Evolutionary conservation across 768 basidiomycete species (phyloP).

Genomic region (Termitomyces eurrhizus): DNA sequence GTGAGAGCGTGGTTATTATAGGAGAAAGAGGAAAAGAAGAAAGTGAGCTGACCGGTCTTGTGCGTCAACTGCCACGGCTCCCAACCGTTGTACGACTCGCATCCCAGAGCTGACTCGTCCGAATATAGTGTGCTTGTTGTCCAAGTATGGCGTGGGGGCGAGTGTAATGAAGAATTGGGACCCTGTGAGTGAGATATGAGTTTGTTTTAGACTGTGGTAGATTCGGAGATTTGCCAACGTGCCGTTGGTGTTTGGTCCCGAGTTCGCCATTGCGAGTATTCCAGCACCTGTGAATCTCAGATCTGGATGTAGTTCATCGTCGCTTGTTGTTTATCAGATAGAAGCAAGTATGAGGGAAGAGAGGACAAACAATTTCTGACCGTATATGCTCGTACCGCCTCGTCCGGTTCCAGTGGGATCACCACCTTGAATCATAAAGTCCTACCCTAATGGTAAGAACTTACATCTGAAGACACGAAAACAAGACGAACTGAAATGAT

Average conservation of each 20-base stretch:
- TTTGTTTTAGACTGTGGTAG: conserved; percentile 34
- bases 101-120: conserved; percentile 91
- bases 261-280: conserved; percentile 96
- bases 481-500: conserved; percentile 67
- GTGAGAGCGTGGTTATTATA: not conserved
- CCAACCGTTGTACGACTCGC: conserved; percentile 87
- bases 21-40: not conserved
- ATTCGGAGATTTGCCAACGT: conserved; percentile 40
- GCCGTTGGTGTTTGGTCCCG: conserved; percentile 92
- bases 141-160: conserved; percentile 77
- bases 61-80: conserved; percentile 83
- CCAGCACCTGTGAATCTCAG: conserved; percentile 94
- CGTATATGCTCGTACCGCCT: conserved; percentile 88
- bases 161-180: conserved; percentile 95
- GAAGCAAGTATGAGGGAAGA: conserved; percentile 1
- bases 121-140: conserved; percentile 85
- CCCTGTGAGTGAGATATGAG: conserved; percentile 40
- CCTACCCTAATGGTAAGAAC: conserved; percentile 38
- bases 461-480: not conserved
- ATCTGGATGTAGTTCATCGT: conserved; percentile 90
- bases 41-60: conserved; percentile 71
- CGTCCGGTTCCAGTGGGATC: conserved; percentile 95
- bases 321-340: conserved; percentile 37
- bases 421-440: conserved; percentile 97
- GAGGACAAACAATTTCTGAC: conserved; percentile 72